A percentile compares a stretch with the other conserved stretches of the same genome.
Evolutionary conservation across 345 rosid species (phyloP).

Genomic region (Acer yangbiense): DNA sequence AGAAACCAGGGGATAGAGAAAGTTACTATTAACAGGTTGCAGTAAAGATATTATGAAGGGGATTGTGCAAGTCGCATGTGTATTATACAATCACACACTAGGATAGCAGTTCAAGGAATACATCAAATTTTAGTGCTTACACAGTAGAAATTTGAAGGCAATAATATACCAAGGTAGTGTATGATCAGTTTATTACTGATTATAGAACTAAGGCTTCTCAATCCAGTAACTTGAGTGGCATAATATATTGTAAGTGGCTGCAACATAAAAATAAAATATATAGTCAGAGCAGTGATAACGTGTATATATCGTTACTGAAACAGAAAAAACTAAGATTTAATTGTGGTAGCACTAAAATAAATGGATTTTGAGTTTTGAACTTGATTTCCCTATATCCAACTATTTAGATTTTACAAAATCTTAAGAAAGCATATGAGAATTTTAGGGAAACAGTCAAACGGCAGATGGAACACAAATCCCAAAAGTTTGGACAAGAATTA

Average conservation of each 20-base stretch:
- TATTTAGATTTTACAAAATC: not conserved
- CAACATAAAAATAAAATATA: constrained; percentile 11
- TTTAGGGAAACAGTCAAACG: not conserved
- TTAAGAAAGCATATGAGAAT: not conserved
- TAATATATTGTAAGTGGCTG: constrained; percentile 87
- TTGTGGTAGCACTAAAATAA: not conserved
- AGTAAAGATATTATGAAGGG: not conserved
- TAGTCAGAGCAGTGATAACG: not conserved
- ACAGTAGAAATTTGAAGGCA: constrained; percentile 17
- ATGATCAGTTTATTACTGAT: constrained; percentile 49
- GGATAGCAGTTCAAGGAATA: constrained; percentile 11
- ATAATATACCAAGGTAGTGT: constrained; percentile 83
- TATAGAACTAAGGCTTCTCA: constrained; percentile 35
- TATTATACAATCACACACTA: not conserved
- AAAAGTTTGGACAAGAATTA: not conserved
- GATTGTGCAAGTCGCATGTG: not conserved
- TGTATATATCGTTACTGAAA: not conserved
- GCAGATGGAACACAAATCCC: not conserved
- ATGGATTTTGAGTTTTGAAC: not conserved
- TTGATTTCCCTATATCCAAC: constrained; percentile 11
- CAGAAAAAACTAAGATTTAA: constrained; percentile 9
- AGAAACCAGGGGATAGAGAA: not conserved
- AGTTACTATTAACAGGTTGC: not conserved
- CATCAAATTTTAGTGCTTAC: constrained; percentile 3
- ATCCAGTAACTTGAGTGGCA: constrained; percentile 58